Conservation (phyloP, 2,329 filamentous ascomycete genomes). For the Tolypocladium ovalisporum region DNA sequence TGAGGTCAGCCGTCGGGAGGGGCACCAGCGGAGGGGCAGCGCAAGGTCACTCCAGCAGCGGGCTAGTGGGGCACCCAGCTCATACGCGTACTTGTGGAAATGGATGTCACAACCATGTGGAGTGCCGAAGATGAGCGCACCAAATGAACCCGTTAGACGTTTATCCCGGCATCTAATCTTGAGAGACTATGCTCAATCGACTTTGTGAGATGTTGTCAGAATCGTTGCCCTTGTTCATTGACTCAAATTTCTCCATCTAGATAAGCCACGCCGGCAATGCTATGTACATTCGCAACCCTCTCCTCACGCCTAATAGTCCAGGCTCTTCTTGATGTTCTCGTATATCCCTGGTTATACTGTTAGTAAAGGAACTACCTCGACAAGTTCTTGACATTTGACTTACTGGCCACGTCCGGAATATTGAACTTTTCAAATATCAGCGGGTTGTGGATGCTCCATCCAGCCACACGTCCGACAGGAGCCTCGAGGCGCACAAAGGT, state of each 20-base stretch:
- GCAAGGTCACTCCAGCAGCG: not conserved
- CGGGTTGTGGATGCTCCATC: slow-evolving; percentile 81
- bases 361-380: not conserved
- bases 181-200: not conserved
- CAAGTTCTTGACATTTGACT: slow-evolving; percentile 29
- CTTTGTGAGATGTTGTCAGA: not conserved
- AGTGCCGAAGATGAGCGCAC: too few species aligned
- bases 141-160: not conserved
- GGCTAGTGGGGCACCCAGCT: not conserved
- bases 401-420: slow-evolving; percentile 77
- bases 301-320: slow-evolving; percentile 45
- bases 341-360: slow-evolving; percentile 46
- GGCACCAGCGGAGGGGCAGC: not conserved
- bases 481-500: slow-evolving; percentile 79
- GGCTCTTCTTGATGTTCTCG: slow-evolving; percentile 55
- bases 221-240: not conserved
- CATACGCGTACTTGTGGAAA: too few species aligned
- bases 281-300: not conserved
- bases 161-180: not conserved
- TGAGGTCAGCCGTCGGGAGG: not conserved
- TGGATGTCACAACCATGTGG: too few species aligned
- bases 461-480: slow-evolving; percentile 72
- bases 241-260: not conserved
- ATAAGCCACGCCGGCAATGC: not conserved
- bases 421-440: slow-evolving; percentile 72